These are phyloP conservation scores for Dactylellina cionopaga DNA, from an alignment of 2,329 filamentous ascomycete species.

Conservation along the genomic window DNA sequence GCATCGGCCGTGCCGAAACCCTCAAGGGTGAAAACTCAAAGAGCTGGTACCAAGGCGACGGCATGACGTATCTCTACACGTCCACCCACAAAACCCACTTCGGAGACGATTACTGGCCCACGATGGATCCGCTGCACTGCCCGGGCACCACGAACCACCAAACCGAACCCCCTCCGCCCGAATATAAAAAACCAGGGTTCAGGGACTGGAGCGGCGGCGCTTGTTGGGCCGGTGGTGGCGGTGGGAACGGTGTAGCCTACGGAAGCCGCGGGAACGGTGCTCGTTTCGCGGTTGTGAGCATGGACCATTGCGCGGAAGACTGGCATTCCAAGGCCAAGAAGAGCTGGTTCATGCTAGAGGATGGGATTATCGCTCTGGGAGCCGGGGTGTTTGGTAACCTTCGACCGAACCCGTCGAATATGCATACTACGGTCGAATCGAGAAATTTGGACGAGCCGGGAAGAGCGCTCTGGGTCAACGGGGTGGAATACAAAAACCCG, in stretches of 20 bases:
- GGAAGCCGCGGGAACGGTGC: conserved; percentile 11
- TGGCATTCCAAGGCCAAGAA: conserved; percentile 35
- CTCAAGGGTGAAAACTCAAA: conserved; percentile 30
- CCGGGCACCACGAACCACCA: conserved; percentile 46
- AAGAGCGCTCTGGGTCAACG: conserved; percentile 14
- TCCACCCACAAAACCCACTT: conserved; percentile 40
- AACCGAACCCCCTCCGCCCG: neutral
- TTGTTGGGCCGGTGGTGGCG: conserved; percentile 42
- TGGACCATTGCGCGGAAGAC: conserved; percentile 34
- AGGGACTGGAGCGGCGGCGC: conserved; percentile 47
- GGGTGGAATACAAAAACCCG: neutral
- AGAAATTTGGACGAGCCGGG: conserved; percentile 26
- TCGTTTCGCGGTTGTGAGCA: conserved; percentile 30
- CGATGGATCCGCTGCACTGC: conserved; percentile 51
- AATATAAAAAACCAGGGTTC: conserved; percentile 44
- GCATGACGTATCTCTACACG: conserved; percentile 51
- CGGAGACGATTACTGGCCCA: conserved; percentile 50
- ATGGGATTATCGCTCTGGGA: conserved; percentile 41
- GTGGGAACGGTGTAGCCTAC: conserved; percentile 15
- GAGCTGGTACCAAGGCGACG: conserved; percentile 51
- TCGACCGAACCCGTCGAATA: neutral
- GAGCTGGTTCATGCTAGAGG: conserved; percentile 45
- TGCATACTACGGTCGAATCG: conserved; percentile 42
- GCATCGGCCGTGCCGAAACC: conserved; percentile 29
- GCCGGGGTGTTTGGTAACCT: conserved; percentile 4